A percentile compares a stretch with the other conserved stretches of the same genome.
Evolutionary conservation across 371 early-diverging fungal genomes (phyloP).

Genomic region (Dichotomocladium elegans): DNA sequence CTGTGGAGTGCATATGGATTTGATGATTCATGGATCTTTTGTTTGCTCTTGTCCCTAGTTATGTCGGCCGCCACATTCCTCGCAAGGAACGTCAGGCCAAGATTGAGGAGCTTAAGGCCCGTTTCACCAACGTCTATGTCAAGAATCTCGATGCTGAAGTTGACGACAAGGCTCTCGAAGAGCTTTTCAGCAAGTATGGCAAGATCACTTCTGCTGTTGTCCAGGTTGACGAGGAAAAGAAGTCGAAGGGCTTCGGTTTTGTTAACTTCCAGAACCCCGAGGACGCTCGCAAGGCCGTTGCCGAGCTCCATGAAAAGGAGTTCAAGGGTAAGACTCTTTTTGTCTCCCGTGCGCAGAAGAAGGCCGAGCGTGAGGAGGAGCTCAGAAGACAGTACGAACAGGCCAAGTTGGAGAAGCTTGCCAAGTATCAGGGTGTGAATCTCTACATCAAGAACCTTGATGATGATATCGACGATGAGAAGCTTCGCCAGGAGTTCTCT

Average conservation of each 20-base stretch:
- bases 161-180: slow-evolving; percentile 77
- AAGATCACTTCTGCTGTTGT: slow-evolving; percentile 81
- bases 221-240: slow-evolving; percentile 74
- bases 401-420: slow-evolving; percentile 89
- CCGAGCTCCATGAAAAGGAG: slow-evolving; percentile 91
- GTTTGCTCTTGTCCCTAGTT: slow-evolving; percentile 43
- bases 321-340: slow-evolving; percentile 89
- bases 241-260: slow-evolving; percentile 93
- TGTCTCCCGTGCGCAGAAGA: slow-evolving; percentile 98
- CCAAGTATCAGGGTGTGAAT: slow-evolving; percentile 98
- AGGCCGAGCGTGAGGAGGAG: slow-evolving; percentile 97
- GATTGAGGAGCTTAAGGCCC: slow-evolving; percentile 86
- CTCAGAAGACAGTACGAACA: slow-evolving; percentile 91
- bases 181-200: slow-evolving; percentile 87
- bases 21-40: no score
- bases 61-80: slow-evolving; percentile 89
- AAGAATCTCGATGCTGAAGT: slow-evolving; percentile 93
- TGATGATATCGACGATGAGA: slow-evolving; percentile 93
- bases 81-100: slow-evolving; percentile 92
- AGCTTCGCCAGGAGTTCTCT: slow-evolving; percentile 91
- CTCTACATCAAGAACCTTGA: slow-evolving; percentile 98
- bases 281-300: slow-evolving; percentile 90
- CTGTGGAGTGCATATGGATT: not conserved
- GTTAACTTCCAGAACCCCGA: slow-evolving; percentile 96
- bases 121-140: slow-evolving; percentile 98